Conservation (phyloP, 2,329 filamentous ascomycete genomes). For the Claviceps arundinis region DNA sequence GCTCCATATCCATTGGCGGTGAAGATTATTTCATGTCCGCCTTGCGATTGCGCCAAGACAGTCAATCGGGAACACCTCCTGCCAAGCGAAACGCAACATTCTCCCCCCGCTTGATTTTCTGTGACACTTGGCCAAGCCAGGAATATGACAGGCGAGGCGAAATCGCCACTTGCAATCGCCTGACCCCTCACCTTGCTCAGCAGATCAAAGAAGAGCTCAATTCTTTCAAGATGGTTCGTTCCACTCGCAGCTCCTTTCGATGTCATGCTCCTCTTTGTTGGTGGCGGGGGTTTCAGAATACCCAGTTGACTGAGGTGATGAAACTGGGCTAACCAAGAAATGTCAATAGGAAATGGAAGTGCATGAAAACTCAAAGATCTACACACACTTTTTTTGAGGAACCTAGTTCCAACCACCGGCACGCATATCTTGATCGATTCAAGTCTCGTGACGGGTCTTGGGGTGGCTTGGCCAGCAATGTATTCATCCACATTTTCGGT, state of each 20-base stretch:
- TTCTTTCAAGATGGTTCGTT: slow-evolving; percentile 78
- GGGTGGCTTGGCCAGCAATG: slow-evolving; percentile 24
- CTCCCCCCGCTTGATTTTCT: slow-evolving; percentile 84
- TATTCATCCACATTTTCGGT: slow-evolving; percentile 37
- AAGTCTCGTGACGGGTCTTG: slow-evolving; percentile 14
- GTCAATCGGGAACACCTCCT: slow-evolving; percentile 68
- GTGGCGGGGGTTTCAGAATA: neutral
- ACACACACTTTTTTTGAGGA: slow-evolving; percentile 97
- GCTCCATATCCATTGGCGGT: slow-evolving; percentile 60
- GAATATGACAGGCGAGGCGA: slow-evolving; percentile 96
- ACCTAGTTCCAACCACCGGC: slow-evolving; percentile 9
- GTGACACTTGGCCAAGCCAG: slow-evolving; percentile 90
- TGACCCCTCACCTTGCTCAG: slow-evolving; percentile 93
- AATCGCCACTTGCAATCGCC: slow-evolving; percentile 91
- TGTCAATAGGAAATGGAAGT: slow-evolving; percentile 87
- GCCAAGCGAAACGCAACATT: slow-evolving; percentile 60
- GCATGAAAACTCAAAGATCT: slow-evolving; percentile 95
- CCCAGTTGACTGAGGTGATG: neutral
- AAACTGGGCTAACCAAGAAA: neutral
- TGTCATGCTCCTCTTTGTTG: neutral
- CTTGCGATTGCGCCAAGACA: slow-evolving; percentile 59
- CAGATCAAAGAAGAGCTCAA: slow-evolving; percentile 99
- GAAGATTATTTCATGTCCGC: slow-evolving; percentile 85
- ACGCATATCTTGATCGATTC: slow-evolving; percentile 14
- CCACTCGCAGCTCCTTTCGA: neutral